phyloP scores from a whole-genome alignment of 2,329 filamentous ascomycete genomes.

The Colletotrichum euphorbiae region DNA sequence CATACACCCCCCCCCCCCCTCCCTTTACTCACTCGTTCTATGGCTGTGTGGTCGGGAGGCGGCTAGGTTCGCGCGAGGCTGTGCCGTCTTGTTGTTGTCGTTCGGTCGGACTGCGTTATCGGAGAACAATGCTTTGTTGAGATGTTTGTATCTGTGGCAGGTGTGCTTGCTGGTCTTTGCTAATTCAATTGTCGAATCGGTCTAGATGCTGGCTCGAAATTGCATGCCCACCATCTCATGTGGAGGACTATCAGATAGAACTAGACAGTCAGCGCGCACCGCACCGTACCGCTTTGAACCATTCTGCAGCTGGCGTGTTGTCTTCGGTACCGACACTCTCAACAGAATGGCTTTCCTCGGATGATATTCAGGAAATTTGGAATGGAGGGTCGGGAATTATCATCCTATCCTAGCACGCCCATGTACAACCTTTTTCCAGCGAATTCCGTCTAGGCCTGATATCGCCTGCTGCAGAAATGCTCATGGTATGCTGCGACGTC shows the following conservation, averaged over 20 bases:
- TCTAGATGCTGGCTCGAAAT: not conserved
- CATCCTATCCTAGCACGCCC: not conserved
- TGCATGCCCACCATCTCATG: not conserved
- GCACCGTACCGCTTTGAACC: conserved; percentile 3
- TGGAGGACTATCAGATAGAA: not conserved
- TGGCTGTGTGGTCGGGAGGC: conserved; percentile 12
- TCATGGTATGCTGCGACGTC: not conserved
- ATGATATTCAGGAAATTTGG: not conserved
- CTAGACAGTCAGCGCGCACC: conserved; percentile 5
- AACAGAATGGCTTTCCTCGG: conserved; percentile 12
- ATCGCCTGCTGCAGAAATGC: conserved; percentile 15
- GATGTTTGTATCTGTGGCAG: not conserved
- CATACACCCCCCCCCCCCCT: not conserved
- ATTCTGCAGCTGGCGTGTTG: not conserved
- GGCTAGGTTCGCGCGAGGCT: conserved; percentile 24
- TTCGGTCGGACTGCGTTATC: conserved; percentile 16
- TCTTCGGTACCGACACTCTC: conserved; percentile 5
- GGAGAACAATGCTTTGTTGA: conserved; percentile 38
- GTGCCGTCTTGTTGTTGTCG: conserved; percentile 20
- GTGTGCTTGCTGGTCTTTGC: conserved; percentile 10
- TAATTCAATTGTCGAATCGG: not conserved
- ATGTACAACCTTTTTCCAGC: not conserved
- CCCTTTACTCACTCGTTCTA: not conserved
- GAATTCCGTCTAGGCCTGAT: not conserved
- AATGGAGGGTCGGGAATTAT: conserved; percentile 36